Conservation (phyloP, 306 rosid genomes). For the Cucurbita maxima region DNA sequence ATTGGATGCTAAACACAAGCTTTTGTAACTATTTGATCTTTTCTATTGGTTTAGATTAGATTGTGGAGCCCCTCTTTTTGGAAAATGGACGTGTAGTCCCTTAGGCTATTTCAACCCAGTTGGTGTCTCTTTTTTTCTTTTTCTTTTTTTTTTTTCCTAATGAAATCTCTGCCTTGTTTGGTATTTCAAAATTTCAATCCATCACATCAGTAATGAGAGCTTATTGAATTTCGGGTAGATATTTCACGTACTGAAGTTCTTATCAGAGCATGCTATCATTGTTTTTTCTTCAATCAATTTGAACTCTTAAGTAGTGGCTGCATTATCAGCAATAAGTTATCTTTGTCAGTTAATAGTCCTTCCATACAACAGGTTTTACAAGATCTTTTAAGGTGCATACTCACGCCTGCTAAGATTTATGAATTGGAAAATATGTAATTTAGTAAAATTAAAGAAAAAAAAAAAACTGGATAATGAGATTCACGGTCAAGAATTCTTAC, state of each 20-base stretch:
- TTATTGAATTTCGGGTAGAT: background rate
- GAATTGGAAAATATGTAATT: background rate
- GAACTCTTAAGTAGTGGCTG: background rate
- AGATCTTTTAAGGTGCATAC: background rate
- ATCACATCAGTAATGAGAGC: background rate
- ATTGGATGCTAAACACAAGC: too few species aligned
- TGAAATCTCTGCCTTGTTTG: background rate
- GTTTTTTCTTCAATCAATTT: background rate
- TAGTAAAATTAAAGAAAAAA: background rate
- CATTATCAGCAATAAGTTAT: background rate
- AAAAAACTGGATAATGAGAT: background rate
- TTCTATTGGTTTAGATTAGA: background rate
- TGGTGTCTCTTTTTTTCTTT: background rate
- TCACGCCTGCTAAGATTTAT: background rate
- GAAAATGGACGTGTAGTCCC: too few species aligned
- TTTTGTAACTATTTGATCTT: background rate
- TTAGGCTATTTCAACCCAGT: background rate
- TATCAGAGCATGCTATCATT: background rate
- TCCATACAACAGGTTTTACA: background rate
- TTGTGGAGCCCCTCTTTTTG: background rate
- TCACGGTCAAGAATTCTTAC: constrained; percentile 18
- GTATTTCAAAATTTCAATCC: background rate
- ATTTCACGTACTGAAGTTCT: background rate
- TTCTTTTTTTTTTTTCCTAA: too few species aligned
- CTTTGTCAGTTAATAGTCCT: background rate